Conservation (phyloP, 306 rosid genomes). For the Quercus wislizeni region DNA sequence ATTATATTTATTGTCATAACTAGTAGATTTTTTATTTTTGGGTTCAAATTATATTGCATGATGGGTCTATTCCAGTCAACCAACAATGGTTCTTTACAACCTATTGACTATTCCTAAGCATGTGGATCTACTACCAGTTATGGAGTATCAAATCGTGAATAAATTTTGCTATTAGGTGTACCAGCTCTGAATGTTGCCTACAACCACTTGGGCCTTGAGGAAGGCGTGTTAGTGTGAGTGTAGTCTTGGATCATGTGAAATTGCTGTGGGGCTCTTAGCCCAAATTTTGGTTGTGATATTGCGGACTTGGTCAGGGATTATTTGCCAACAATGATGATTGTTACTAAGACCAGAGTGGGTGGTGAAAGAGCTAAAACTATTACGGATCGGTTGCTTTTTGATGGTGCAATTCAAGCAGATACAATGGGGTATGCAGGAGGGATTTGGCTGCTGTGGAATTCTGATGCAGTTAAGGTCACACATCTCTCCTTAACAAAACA, state of each 20-base stretch:
- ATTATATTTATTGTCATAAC: not conserved
- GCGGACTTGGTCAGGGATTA: too few relatives aligned
- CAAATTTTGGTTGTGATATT: too few relatives aligned
- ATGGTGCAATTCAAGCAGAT: too few relatives aligned
- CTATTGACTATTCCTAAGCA: slow-evolving; percentile 15
- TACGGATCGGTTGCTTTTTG: too few relatives aligned
- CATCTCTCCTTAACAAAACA: too few relatives aligned
- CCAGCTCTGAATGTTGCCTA: slow-evolving; percentile 79
- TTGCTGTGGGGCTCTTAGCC: too few relatives aligned
- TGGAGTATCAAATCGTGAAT: slow-evolving; percentile 58
- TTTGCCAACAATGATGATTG: too few relatives aligned
- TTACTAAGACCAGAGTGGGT: too few relatives aligned
- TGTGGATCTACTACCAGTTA: slow-evolving; percentile 58
- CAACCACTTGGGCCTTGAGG: slow-evolving; percentile 78
- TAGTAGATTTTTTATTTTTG: not conserved
- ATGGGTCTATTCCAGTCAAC: slow-evolving; percentile 6
- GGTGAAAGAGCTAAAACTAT: too few relatives aligned
- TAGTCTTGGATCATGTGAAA: slow-evolving; percentile 50
- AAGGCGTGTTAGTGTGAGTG: slow-evolving; percentile 75
- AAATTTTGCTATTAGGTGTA: slow-evolving; percentile 81
- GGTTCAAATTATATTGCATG: not conserved
- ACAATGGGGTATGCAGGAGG: too few relatives aligned
- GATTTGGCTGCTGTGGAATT: too few relatives aligned
- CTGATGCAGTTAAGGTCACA: too few relatives aligned
- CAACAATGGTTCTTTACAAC: slow-evolving; percentile 6